Conservation (phyloP, 2,329 filamentous ascomycete species). For the Fusarium musae region DNA sequence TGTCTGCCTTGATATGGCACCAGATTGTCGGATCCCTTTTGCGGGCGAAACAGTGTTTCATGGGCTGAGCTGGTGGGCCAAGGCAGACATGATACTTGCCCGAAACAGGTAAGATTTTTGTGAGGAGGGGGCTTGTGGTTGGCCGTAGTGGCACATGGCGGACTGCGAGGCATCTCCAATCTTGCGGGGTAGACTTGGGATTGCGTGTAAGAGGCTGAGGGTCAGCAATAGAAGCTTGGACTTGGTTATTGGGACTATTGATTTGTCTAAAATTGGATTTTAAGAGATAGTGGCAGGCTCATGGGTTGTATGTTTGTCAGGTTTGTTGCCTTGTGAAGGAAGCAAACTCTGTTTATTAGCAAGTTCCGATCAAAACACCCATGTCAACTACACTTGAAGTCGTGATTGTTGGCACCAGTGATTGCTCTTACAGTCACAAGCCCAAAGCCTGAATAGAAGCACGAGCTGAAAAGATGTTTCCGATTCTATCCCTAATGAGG, state of each 20-base stretch:
- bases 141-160: not conserved
- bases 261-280: not conserved
- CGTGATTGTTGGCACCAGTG: not conserved
- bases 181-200: conserved; percentile 7
- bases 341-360: not conserved
- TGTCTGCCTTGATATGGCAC: not conserved
- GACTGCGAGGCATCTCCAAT: conserved; percentile 3
- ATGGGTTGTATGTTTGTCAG: not conserved
- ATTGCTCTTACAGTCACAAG: not conserved
- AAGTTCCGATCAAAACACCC: not conserved
- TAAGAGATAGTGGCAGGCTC: fast-evolving
- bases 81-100: conserved; percentile 1
- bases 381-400: not conserved
- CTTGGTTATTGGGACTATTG: not conserved
- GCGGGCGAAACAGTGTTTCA: not conserved
- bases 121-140: not conserved
- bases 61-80: conserved; percentile 1
- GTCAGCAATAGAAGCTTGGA: not conserved
- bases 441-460: not conserved
- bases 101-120: not conserved
- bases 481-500: too few species aligned
- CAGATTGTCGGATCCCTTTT: not conserved
- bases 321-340: not conserved
- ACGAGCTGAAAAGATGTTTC: too few species aligned
- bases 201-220: not conserved